Conservation (phyloP, 257 asterid species). For the Fraxinus pennsylvanica region DNA sequence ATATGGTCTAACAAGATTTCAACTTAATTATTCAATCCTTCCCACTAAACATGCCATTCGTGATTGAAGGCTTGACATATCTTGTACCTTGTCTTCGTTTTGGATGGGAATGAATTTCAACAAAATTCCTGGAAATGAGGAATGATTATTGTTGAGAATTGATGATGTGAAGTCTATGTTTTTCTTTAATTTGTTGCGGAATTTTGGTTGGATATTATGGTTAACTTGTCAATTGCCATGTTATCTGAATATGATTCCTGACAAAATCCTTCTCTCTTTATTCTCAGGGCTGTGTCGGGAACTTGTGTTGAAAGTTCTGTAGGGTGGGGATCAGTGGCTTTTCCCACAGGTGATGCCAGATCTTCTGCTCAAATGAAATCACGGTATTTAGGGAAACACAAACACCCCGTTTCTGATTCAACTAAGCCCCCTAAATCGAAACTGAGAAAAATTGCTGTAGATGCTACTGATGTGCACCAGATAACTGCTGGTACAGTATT, state of each 20-base stretch:
- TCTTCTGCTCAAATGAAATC: constrained; percentile 37
- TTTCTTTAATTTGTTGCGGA: not conserved
- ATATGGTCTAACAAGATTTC: too few relatives aligned
- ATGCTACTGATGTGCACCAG: constrained; percentile 31
- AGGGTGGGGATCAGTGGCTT: constrained; percentile 49
- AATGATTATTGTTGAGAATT: too few relatives aligned
- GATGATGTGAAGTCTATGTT: too few relatives aligned
- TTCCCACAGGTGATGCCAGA: constrained; percentile 43
- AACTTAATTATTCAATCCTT: too few relatives aligned
- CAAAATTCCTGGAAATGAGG: too few relatives aligned
- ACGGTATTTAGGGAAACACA: constrained; percentile 57
- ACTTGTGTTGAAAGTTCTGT: constrained; percentile 34
- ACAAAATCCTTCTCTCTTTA: constrained; percentile 13
- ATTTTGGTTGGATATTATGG: not conserved
- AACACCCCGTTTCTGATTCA: constrained; percentile 51
- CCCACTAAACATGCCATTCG: too few relatives aligned
- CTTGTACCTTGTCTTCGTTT: too few relatives aligned
- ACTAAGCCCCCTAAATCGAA: constrained; percentile 61
- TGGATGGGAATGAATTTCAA: too few relatives aligned
- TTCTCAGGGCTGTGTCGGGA: constrained; percentile 47
- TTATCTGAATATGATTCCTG: not conserved
- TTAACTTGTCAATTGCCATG: not conserved
- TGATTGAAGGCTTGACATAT: too few relatives aligned
- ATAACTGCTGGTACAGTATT: constrained; percentile 37
- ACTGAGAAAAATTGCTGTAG: constrained; percentile 48